Conservation (phyloP, 2,329 filamentous ascomycete species). For the Phialocephala sp. region DNA sequence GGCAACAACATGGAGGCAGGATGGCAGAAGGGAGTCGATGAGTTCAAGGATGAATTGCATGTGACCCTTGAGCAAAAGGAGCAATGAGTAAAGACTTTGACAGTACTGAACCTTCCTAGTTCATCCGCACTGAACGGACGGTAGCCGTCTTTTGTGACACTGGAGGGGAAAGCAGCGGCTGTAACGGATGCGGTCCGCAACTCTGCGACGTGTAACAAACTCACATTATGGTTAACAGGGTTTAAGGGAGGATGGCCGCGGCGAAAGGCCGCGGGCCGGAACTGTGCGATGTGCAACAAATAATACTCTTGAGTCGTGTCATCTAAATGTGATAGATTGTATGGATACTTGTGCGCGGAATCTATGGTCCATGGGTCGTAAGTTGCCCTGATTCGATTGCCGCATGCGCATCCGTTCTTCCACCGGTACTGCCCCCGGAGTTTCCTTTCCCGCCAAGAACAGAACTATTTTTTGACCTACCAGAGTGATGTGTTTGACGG, state of each 20-base stretch:
- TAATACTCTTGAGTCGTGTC: background rate
- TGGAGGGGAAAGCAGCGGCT: background rate
- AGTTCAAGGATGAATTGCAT: background rate
- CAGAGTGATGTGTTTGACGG: background rate
- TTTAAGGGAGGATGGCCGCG: constrained; percentile 3
- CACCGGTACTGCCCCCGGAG: background rate
- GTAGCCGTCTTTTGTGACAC: background rate
- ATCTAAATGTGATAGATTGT: background rate
- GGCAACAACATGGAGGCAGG: background rate
- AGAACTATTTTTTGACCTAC: background rate
- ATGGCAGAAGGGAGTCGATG: background rate
- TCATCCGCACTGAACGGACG: background rate
- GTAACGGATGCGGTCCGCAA: background rate
- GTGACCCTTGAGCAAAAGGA: background rate
- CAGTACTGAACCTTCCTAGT: background rate
- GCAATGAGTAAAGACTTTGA: background rate
- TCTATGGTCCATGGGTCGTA: background rate
- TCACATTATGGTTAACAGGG: constrained; percentile 1
- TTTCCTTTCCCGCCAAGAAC: background rate
- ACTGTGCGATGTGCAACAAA: constrained; percentile 7
- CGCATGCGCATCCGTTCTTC: background rate
- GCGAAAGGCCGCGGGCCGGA: constrained; percentile 2
- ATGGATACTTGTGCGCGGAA: background rate
- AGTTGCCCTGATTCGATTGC: background rate
- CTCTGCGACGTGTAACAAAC: background rate